Conservation (phyloP, 352 stramenopile species). For the Phytophthora pisi region DNA sequence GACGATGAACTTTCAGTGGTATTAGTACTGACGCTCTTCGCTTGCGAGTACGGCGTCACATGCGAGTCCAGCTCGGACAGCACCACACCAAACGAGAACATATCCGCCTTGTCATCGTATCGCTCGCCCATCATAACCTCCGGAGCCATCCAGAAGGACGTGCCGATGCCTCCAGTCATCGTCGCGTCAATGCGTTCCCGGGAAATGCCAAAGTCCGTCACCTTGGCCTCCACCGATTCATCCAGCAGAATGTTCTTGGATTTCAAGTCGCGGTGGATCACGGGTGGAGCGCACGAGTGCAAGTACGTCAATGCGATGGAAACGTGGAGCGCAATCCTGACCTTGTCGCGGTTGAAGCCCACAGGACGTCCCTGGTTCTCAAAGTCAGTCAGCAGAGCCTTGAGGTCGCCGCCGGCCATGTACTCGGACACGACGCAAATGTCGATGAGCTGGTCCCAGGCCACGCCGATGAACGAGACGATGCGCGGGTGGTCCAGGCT, state of each 20-base stretch:
- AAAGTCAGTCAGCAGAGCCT: constrained; percentile 35
- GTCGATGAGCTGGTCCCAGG: constrained; percentile 46
- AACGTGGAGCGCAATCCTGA: constrained; percentile 41
- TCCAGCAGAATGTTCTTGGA: constrained; percentile 49
- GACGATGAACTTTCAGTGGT: constrained; percentile 15
- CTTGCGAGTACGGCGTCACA: constrained; percentile 34
- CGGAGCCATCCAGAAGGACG: constrained; percentile 53
- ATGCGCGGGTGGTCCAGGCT: constrained; percentile 45
- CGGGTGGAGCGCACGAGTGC: constrained; percentile 38
- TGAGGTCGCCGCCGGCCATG: constrained; percentile 51
- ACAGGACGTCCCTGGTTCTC: constrained; percentile 30
- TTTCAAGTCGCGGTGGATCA: constrained; percentile 55
- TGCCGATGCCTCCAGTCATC: constrained; percentile 48
- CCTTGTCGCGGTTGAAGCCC: constrained; percentile 36
- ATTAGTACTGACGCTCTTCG: constrained; percentile 21
- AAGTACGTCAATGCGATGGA: constrained; percentile 45
- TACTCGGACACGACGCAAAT: constrained; percentile 55
- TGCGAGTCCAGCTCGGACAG: constrained; percentile 47
- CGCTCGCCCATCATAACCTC: constrained; percentile 50
- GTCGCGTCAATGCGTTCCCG: constrained; percentile 39
- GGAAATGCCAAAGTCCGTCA: constrained; percentile 48
- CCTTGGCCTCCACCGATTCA: constrained; percentile 34
- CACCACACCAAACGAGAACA: constrained; percentile 58
- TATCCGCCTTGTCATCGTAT: constrained; percentile 53
- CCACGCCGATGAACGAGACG: constrained; percentile 48